phyloP scores from a whole-genome alignment of 805 yeast species.

The Nakazawaea ishiwadae region DNA sequence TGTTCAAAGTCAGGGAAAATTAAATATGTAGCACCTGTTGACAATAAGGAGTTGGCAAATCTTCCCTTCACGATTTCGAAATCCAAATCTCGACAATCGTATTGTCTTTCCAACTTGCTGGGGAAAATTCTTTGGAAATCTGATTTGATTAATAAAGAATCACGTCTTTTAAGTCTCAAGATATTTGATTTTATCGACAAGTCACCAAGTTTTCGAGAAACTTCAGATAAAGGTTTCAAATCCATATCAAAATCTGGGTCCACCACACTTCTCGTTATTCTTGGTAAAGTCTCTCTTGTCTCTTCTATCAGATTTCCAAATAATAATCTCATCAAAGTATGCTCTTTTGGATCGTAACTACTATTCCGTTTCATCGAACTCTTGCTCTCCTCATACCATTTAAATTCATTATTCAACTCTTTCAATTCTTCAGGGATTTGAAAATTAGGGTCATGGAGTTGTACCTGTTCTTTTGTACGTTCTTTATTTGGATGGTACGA shows the following conservation, averaged over 20 bases:
- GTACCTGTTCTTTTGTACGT: not conserved
- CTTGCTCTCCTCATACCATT: not conserved
- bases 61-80: slow-evolving; percentile 47
- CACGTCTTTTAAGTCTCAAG: slow-evolving; percentile 32
- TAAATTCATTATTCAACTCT: not conserved
- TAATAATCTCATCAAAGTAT: slow-evolving; percentile 6
- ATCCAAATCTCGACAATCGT: slow-evolving; percentile 21
- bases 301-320: slow-evolving; percentile 19
- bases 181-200: slow-evolving; percentile 24
- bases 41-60: slow-evolving; percentile 36
- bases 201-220: slow-evolving; percentile 8
- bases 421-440: slow-evolving; percentile 5
- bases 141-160: slow-evolving; percentile 29
- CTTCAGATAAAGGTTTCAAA: not conserved
- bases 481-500: slow-evolving; percentile 3
- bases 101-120: slow-evolving; percentile 25
- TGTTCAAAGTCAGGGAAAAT: slow-evolving; percentile 41
- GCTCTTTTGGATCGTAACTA: slow-evolving; percentile 3
- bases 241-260: slow-evolving; percentile 2
- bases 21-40: slow-evolving; percentile 48
- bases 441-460: slow-evolving; percentile 2
- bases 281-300: slow-evolving; percentile 17
- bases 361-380: not conserved
- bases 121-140: slow-evolving; percentile 40
- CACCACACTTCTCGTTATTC: not conserved